Evolutionary conservation across 441 rosid genomes (phyloP), one percentile per base, ranked within the genome.

Genomic region (Eruca vesicaria): DNA sequence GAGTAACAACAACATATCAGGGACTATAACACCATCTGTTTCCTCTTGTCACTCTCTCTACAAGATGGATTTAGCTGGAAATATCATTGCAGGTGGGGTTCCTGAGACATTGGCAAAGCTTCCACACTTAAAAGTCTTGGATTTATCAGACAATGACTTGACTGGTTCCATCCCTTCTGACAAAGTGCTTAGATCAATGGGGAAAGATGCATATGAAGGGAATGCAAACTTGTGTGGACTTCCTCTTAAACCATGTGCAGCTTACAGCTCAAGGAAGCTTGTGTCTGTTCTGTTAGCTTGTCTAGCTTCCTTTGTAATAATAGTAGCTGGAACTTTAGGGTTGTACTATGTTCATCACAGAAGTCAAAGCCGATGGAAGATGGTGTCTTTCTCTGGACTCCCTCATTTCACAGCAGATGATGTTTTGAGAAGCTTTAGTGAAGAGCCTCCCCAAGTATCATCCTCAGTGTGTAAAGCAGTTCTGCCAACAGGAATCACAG

Each of bases 401-500:
- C 95, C 96, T 41, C 85, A 56, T 66, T 93, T 90, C 81, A 93
- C 90, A 73, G 85, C 91, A 60, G 86, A 86, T 14, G 97, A 91
- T 74, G 72, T 94, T 60, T 78, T 94, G 74, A 89, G 78, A 64
- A 90, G 97, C 82, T 84, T 90, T 9, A 56, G 36, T 53, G 91
- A 88, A 69, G 71, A 67, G 58, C 78, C 21, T 58, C 79, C 79
- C 0, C 69, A 85, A 50, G 52, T 71, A 16, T 78, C 88, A 60
- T 73, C 78, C 78, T 79, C 87, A 14, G 81, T 81, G 74, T 80
- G 89, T 83, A 89, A 94, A 83, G 83, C 86, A 32, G 90, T 87
- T 71, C 76, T 93, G 48, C 99, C 97, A 0, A 91, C 97, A 2
- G 98, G 99, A 82, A 93, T 93, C 71, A 83, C 96, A 16, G 96